These are phyloP conservation scores for Dipodascus albidus DNA, from an alignment of 805 yeast species.

Conservation along the genomic window DNA sequence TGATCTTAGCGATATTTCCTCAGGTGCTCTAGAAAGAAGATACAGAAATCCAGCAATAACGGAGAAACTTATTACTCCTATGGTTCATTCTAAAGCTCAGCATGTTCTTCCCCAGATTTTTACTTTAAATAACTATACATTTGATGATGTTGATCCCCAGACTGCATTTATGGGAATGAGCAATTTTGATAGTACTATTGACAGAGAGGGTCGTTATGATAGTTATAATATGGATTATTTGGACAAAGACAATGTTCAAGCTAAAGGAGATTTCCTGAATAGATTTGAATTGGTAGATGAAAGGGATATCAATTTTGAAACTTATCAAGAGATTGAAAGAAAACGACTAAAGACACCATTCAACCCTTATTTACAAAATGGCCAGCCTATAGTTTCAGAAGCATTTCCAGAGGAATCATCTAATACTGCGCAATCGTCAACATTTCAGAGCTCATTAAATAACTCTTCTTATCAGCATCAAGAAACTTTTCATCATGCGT, in stretches of 20 bases:
- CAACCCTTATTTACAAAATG: not conserved
- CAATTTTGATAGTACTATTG: not conserved
- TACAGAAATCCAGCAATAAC: conserved; percentile 16
- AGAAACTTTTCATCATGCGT: not conserved
- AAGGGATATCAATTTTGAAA: conserved; percentile 10
- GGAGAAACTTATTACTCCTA: conserved; percentile 12
- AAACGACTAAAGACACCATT: conserved; percentile 4
- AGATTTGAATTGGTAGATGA: conserved; percentile 12
- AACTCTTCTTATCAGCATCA: not conserved
- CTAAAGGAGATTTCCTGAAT: not conserved
- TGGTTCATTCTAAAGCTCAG: conserved; percentile 16
- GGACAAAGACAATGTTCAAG: not conserved
- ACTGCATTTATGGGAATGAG: conserved; percentile 4
- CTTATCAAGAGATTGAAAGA: conserved; percentile 6
- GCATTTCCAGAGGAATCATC: not conserved
- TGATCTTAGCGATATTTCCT: conserved; percentile 2
- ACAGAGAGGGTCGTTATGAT: conserved; percentile 1
- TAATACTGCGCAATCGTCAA: too few species aligned
- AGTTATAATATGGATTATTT: not conserved
- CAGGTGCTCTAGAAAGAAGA: conserved; percentile 9
- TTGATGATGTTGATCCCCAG: conserved; percentile 5
- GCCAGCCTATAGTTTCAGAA: not conserved
- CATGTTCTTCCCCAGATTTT: conserved; percentile 10
- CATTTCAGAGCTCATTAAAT: too few species aligned
- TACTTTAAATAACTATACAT: not conserved